Evolutionary conservation across 371 early-diverging fungal genomes (phyloP).

Genomic region (Mucor velutinosus): DNA sequence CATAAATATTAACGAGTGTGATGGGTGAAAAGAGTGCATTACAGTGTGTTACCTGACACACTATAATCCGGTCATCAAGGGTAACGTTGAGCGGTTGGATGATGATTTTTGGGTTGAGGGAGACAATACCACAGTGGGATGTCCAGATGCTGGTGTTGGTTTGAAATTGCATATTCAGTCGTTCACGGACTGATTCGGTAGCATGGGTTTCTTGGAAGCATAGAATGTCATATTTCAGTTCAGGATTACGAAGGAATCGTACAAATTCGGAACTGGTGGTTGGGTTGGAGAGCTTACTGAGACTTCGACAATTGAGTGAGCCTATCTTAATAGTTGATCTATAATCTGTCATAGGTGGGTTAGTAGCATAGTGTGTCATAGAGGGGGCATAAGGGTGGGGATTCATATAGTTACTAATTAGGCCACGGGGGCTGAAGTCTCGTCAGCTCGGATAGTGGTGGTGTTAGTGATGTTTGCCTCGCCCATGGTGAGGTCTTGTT

Average conservation of each 20-base stretch:
- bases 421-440: background rate
- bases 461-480: too few relatives aligned
- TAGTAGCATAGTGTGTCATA: background rate
- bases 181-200: background rate
- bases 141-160: background rate
- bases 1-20: conserved; percentile 9
- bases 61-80: background rate
- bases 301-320: conserved; percentile 11
- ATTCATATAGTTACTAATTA: background rate
- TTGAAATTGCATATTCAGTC: background rate
- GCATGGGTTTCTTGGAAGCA: conserved; percentile 14
- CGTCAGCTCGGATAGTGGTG: background rate
- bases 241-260: background rate
- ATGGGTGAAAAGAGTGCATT: background rate
- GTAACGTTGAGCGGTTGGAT: background rate
- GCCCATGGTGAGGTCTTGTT: too few relatives aligned
- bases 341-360: background rate
- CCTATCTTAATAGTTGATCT: background rate
- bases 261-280: background rate
- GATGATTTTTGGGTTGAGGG: background rate
- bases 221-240: background rate
- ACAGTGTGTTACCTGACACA: background rate
- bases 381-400: background rate
- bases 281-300: background rate
- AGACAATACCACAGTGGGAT: conserved; percentile 5